phyloP scores from a whole-genome alignment of 2,329 filamentous ascomycete genomes.

The Pseudodiploospora longispora region DNA sequence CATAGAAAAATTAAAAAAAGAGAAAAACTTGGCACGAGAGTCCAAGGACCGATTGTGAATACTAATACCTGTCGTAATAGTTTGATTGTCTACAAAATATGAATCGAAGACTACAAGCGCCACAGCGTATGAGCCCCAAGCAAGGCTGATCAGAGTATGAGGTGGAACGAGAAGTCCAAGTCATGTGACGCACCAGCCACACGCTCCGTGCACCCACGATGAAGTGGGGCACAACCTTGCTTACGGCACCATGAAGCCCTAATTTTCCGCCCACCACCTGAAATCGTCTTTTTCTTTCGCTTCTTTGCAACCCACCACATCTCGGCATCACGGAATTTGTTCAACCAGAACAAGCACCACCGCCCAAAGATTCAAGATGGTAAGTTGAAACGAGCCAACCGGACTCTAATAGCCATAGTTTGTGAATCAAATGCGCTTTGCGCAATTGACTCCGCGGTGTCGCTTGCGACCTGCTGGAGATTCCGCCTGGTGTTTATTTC shows the following conservation, averaged over 20 bases:
- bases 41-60: no score
- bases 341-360: conserved; percentile 27
- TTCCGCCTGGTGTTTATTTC: conserved; percentile 24
- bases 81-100: no score
- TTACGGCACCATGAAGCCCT: conserved; percentile 23
- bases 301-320: conserved; percentile 18
- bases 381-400: conserved; percentile 26
- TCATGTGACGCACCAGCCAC: conserved; percentile 12
- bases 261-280: conserved; percentile 28
- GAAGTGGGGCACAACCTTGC: conserved; percentile 11
- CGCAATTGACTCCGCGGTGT: conserved; percentile 26
- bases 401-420: conserved; percentile 32
- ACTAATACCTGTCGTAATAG: no score
- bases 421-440: conserved; percentile 26
- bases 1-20: no score
- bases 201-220: conserved; percentile 1
- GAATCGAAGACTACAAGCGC: not conserved
- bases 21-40: no score
- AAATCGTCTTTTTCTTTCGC: conserved; percentile 19
- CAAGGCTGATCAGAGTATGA: not conserved
- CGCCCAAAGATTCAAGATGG: conserved; percentile 33
- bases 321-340: conserved; percentile 25
- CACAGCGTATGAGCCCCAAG: not conserved
- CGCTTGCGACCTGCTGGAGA: conserved; percentile 25
- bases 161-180: no score